A percentile compares a stretch with the other conserved stretches of the same genome.
phyloP scores from a whole-genome alignment of 2,329 filamentous ascomycete genomes.

The Aspergillus sp. region DNA sequence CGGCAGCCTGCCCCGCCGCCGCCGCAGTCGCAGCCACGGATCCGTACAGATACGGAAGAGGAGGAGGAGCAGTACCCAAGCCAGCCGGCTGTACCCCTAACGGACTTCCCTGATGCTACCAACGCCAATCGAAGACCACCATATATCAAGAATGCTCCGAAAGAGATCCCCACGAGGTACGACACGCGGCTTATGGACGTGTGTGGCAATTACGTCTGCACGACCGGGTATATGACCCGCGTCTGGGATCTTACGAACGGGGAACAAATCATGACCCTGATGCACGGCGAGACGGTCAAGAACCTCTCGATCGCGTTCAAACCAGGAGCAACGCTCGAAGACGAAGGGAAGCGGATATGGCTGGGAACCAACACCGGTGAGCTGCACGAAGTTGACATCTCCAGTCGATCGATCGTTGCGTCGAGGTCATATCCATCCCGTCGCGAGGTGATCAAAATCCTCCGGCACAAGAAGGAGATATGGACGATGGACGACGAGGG shows the following conservation, averaged over 20 bases:
- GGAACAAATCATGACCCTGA: conserved; percentile 68
- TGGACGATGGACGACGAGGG: conserved; percentile 93
- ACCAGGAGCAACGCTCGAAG: conserved; percentile 64
- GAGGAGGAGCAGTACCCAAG: conserved; percentile 42
- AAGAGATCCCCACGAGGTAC: conserved; percentile 73
- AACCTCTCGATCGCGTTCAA: conserved; percentile 79
- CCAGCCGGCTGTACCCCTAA: conserved; percentile 45
- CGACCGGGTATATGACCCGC: conserved; percentile 75
- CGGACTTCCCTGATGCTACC: conserved; percentile 74
- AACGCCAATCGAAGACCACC: conserved; percentile 79
- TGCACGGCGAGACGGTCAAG: conserved; percentile 77
- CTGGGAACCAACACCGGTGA: conserved; percentile 84
- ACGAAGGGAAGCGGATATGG: conserved; percentile 79
- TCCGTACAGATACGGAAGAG: conserved; percentile 41
- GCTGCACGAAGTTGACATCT: conserved; percentile 78
- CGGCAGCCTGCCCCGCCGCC: neutral
- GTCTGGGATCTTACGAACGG: conserved; percentile 82
- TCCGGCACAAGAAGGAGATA: conserved; percentile 76
- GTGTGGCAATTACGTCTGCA: conserved; percentile 79
- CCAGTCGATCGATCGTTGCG: conserved; percentile 59
- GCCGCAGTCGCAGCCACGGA: conserved; percentile 1
- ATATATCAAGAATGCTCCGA: conserved; percentile 60
- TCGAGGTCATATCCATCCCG: conserved; percentile 68
- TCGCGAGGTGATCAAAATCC: conserved; percentile 73
- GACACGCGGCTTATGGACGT: conserved; percentile 81